Base-by-base conservation (phyloP, 2,329 filamentous ascomycete genomes). In the Beauveria sp. region DNA sequence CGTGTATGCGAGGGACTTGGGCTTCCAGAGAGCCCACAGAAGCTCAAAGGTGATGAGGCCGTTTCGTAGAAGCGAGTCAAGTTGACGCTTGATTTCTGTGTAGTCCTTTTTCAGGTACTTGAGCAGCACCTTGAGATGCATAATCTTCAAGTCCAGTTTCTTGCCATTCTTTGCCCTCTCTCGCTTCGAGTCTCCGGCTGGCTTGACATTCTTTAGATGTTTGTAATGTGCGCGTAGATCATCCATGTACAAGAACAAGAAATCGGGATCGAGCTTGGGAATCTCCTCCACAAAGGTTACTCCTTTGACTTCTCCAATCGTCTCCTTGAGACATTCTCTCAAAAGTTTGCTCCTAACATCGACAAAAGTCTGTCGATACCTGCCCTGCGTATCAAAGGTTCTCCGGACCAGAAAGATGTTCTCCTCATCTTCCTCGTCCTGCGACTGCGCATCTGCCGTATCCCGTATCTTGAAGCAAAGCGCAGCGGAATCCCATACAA, bases 41-140 rank as follows among this genome's bases (percentile, higher is more conserved):
- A 96, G 80, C 61, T 96, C 91, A 67, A 92, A 96, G 0, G 91
- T 96, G 70, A 96, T 96, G 50, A 91, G 85, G 9, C 91, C 90
- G 37, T 87, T 89, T 64, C 91, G 84, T 2, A 96, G 78, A 75
- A 96, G 84, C 0, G 91, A 89, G 66, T 92, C 88, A 0, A 96
- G 80, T 2, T 87, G 81, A 43, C 91, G 90, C 70, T 93, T 92
- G 40, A 82, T 86, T 20, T 89, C 81, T 1, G 85, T 84, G 68
- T 91, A 96, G 72, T 96, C 92, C 63, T 87, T 84, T 66, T 92
- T 87, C n/a, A 94, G 78, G 67, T 91, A 94, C 60, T 84, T 84
- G 58, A 92, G 74, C 3, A 96, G 80, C 0, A 91, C 77, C 69
- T 90, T 91, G 65, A 92, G 81, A 58, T 91, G 84, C 20, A 80